Evolutionary conservation across 345 rosid genomes (phyloP), one percentile per base, ranked within the genome.

Genomic region (Cardamine occulta): DNA sequence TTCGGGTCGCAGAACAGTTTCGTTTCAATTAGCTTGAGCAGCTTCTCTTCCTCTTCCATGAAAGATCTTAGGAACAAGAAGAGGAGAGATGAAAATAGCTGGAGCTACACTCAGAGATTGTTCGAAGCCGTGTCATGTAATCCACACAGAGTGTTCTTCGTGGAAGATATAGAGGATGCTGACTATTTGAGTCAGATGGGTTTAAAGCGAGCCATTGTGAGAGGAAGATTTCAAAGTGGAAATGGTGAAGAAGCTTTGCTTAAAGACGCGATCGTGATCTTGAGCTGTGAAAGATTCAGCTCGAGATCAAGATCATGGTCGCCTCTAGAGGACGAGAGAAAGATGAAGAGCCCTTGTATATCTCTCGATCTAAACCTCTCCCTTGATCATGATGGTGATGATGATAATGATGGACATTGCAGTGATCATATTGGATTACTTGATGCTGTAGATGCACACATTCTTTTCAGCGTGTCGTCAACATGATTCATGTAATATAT

Each of bases 351-450:
- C 3, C 53, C 82, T 68, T 72, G 82, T 26, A 45, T 82, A 31
- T 81, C 91, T 1, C 78, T 91, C 72, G 92, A 91, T 83, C 80
- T 91, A 83, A 91, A 87, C 68, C 86, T 91, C 12, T 85, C 87
- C 53, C 77, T 88, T 63, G 82, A 78, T 8, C 83, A 85, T 70
- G 80, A 79, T 26, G 61, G 44, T 66, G 35, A 39, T 63, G 35
- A 34, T 0, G 82, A 64, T 8, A 10, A 34, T 12, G 85, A 80
- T 69, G 74, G 78, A 63, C 79, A 2, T 80, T 19, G 47, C 23
- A 53, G 80, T 57, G 88, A 79, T 55, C 84, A 84, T 19, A 80
- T 82, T 80, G 91, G 86, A 15, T 78, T 91, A 61, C 78, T 83
- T 49, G 90, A 91, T 70, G 84, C 81, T 31, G 90, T 88, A 2